Evolutionary conservation across 2,329 filamentous ascomycete genomes (phyloP).

Genomic region (Teratosphaeria epicoccoides): DNA sequence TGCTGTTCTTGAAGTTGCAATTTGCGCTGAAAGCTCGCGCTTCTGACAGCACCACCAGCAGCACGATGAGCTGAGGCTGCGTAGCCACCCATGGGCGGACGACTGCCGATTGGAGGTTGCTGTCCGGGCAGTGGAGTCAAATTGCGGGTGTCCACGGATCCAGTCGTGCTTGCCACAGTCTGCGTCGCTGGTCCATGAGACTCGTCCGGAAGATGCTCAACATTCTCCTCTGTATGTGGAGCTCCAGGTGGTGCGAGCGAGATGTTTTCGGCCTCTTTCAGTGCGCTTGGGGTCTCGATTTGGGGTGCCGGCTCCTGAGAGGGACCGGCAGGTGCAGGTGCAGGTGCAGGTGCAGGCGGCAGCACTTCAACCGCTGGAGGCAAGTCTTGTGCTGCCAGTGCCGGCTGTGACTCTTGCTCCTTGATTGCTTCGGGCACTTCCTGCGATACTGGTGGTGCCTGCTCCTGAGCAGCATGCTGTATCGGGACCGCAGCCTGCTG

Average conservation of each 20-base stretch:
- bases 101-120: conserved; percentile 48
- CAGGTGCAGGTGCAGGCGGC: conserved; percentile 9
- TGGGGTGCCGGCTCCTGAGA: neutral
- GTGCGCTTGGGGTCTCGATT: neutral
- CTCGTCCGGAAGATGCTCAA: conserved; percentile 77
- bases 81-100: conserved; percentile 59
- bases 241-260: conserved; percentile 60
- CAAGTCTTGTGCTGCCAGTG: conserved; percentile 14
- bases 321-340: conserved; percentile 2
- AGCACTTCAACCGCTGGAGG: neutral
- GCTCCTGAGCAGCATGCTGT: conserved; percentile 21
- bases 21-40: conserved; percentile 72
- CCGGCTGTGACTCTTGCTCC: conserved; percentile 6
- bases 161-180: conserved; percentile 82
- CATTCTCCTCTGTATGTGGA: conserved; percentile 80
- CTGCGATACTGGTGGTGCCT: conserved; percentile 1
- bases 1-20: conserved; percentile 86
- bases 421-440: conserved; percentile 7
- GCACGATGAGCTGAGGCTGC: conserved; percentile 76
- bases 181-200: conserved; percentile 67
- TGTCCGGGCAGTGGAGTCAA: conserved; percentile 52
- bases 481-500: conserved; percentile 20
- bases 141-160: conserved; percentile 67
- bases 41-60: conserved; percentile 52
- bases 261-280: conserved; percentile 20